These are phyloP conservation scores for Tuber calosporum DNA, from an alignment of 495 filamentous ascomycete genomes.

Conservation along the genomic window DNA sequence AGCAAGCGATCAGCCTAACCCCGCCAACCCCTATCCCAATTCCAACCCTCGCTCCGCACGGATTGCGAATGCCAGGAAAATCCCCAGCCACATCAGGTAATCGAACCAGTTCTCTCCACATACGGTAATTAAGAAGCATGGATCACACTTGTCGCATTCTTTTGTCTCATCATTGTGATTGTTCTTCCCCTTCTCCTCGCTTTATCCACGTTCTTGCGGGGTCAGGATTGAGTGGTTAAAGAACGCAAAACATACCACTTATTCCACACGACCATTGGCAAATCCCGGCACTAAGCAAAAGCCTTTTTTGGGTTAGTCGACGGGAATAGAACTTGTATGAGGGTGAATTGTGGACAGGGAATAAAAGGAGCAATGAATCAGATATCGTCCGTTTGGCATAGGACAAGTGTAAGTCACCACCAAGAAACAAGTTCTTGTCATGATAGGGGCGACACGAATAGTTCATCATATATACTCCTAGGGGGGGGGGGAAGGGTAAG, in stretches of 20 bases:
- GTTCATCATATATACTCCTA: slow-evolving; percentile 60
- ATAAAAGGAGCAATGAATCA: slow-evolving; percentile 47
- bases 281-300: background rate
- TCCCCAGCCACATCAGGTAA: slow-evolving; percentile 44
- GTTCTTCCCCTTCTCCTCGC: background rate
- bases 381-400: slow-evolving; percentile 76
- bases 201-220: background rate
- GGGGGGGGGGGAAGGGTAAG: slow-evolving; percentile 38
- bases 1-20: background rate
- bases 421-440: slow-evolving; percentile 54
- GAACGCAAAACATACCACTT: background rate
- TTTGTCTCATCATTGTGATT: background rate
- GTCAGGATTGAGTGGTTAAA: background rate
- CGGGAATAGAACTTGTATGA: background rate
- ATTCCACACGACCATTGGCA: background rate
- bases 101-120: slow-evolving; percentile 49
- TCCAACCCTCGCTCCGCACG: background rate
- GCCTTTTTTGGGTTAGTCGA: background rate
- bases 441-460: slow-evolving; percentile 87
- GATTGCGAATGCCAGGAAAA: background rate
- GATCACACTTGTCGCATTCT: background rate
- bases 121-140: slow-evolving; percentile 45
- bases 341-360: slow-evolving; percentile 44
- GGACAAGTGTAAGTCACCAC: slow-evolving; percentile 86
- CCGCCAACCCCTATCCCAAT: background rate